A percentile compares a stretch with the other conserved stretches of the same genome.
phyloP scores from a whole-genome alignment of 140 eudicot species.

The Flaveria floridana region DNA sequence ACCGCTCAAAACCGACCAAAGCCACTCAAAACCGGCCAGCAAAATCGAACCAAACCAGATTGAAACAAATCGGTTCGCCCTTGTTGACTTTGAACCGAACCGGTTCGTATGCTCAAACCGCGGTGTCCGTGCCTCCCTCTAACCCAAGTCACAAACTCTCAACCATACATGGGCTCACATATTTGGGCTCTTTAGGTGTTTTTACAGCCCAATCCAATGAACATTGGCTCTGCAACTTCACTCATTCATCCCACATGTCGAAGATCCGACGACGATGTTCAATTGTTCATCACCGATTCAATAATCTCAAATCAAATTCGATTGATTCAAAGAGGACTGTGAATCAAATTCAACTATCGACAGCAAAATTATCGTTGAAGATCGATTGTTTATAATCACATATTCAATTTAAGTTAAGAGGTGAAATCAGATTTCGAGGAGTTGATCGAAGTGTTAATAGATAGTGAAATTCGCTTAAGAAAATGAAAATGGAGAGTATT shows the following conservation, averaged over 20 bases:
- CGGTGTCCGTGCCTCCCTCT: too few species aligned
- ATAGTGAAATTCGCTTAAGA: constrained; percentile 6
- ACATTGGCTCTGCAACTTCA: background rate
- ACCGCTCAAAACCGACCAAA: too few species aligned
- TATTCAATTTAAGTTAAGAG: constrained; percentile 8
- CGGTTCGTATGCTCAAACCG: too few species aligned
- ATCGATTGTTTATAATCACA: constrained; percentile 17
- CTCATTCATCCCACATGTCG: constrained; percentile 11
- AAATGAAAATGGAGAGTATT: constrained; percentile 49
- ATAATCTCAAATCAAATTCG: constrained; percentile 1
- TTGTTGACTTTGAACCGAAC: too few species aligned
- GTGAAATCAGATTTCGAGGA: constrained; percentile 10
- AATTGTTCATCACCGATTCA: constrained; percentile 31
- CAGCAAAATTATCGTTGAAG: background rate
- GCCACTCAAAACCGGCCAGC: too few species aligned
- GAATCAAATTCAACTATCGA: constrained; percentile 11
- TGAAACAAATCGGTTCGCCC: too few species aligned
- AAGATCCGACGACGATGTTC: constrained; percentile 33
- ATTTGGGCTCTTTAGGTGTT: constrained; percentile 17
- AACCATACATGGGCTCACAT: background rate
- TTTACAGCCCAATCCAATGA: constrained; percentile 2
- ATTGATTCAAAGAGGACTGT: background rate
- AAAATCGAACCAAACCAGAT: too few species aligned
- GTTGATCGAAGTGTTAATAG: constrained; percentile 20
- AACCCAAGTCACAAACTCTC: too few species aligned